These are phyloP conservation scores for Coemansia sp. DNA, from an alignment of 192 early-diverging fungal species.

Conservation along the genomic window DNA sequence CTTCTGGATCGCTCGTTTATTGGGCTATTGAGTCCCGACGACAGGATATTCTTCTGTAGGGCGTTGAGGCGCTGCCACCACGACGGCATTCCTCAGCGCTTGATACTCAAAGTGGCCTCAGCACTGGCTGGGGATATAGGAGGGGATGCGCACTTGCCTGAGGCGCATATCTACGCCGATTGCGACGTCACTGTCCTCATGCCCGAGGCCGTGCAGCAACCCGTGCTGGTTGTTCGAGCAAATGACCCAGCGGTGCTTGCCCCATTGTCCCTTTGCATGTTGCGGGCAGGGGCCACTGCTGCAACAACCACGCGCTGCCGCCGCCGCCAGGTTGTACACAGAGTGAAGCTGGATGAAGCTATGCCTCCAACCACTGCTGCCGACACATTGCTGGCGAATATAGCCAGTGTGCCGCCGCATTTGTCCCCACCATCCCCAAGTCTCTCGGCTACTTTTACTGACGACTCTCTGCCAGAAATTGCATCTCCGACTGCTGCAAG, in stretches of 20 bases:
- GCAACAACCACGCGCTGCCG: slow-evolving; percentile 6
- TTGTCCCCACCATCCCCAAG: background rate
- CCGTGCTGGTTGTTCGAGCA: slow-evolving; percentile 48
- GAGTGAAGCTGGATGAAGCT: slow-evolving; percentile 17
- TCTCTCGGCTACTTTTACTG: background rate
- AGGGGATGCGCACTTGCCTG: background rate
- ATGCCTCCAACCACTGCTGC: background rate
- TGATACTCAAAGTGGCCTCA: slow-evolving; percentile 31
- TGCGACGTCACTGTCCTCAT: slow-evolving; percentile 56
- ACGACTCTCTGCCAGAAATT: background rate
- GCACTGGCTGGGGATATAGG: background rate
- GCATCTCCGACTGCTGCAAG: background rate
- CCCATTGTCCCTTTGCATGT: slow-evolving; percentile 3
- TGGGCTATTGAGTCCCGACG: slow-evolving; percentile 40
- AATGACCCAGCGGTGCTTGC: slow-evolving; percentile 22
- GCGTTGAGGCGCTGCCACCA: slow-evolving; percentile 41
- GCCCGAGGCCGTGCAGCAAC: slow-evolving; percentile 46
- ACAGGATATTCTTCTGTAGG: slow-evolving; percentile 40
- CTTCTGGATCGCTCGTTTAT: slow-evolving; percentile 49
- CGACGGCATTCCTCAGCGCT: slow-evolving; percentile 48
- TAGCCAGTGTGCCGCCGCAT: slow-evolving; percentile 9
- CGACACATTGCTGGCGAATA: background rate
- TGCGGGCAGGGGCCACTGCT: slow-evolving; percentile 3
- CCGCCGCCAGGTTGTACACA: slow-evolving; percentile 14
- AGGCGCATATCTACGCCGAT: slow-evolving; percentile 18